These are phyloP conservation scores for Silene noctiflora DNA, from an alignment of 179 eudicot genomes.

Conservation along the genomic window DNA sequence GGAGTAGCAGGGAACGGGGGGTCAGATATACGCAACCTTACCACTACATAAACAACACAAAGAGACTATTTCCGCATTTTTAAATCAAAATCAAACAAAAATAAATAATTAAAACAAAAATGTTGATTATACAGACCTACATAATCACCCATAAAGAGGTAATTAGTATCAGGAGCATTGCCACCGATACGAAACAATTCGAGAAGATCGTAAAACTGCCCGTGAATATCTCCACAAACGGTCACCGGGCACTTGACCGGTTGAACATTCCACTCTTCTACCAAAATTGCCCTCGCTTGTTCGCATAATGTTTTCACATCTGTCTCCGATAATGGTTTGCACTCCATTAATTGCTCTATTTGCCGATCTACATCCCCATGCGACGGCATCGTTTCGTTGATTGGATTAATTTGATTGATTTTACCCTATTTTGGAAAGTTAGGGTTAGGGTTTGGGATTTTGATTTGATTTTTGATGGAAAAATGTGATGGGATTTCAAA, in stretches of 20 bases:
- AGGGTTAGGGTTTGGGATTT: background rate
- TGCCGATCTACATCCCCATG: constrained; percentile 76
- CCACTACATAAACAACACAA: background rate
- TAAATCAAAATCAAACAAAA: background rate
- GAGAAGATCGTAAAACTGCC: constrained; percentile 80
- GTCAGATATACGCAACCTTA: background rate
- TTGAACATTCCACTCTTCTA: constrained; percentile 93
- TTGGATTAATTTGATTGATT: background rate
- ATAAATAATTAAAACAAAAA: background rate
- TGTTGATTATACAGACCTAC: constrained; percentile 62
- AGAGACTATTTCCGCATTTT: background rate
- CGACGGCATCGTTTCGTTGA: constrained; percentile 48
- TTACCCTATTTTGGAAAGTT: background rate
- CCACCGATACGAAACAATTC: constrained; percentile 86
- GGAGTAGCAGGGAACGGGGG: background rate
- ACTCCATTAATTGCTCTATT: constrained; percentile 82
- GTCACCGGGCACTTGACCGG: constrained; percentile 91
- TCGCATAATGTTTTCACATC: constrained; percentile 80
- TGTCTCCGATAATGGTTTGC: constrained; percentile 65
- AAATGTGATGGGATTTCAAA: background rate
- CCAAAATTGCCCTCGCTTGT: constrained; percentile 77
- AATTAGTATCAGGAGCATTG: constrained; percentile 83
- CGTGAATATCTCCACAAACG: constrained; percentile 85
- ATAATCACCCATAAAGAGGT: constrained; percentile 94
- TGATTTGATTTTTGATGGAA: too few relatives aligned